These are phyloP conservation scores for Suillus subalutaceus DNA, from an alignment of 768 basidiomycete genomes.

Conservation along the genomic window DNA sequence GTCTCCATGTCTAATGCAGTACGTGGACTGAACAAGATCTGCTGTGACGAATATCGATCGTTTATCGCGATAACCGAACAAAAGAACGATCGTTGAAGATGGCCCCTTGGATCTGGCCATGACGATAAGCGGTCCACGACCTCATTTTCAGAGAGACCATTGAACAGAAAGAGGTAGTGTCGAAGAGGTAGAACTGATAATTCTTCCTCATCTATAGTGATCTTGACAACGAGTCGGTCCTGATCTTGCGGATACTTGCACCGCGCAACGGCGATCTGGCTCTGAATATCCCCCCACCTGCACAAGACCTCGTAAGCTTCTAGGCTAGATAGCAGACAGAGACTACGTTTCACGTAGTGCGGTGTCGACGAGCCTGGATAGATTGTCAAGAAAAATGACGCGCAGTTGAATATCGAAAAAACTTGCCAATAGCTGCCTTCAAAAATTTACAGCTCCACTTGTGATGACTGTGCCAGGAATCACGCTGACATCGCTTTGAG, in stretches of 20 bases:
- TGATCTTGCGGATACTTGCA: background rate
- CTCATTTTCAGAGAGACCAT: slow-evolving; percentile 1
- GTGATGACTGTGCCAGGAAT: slow-evolving; percentile 2
- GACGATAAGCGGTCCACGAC: background rate
- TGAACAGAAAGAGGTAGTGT: slow-evolving; percentile 5
- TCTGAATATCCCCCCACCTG: background rate
- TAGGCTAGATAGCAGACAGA: background rate
- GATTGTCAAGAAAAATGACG: background rate
- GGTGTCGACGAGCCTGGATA: background rate
- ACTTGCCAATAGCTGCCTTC: background rate
- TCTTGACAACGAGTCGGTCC: background rate
- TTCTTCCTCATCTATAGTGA: background rate
- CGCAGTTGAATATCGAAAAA: background rate
- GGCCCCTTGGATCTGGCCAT: background rate
- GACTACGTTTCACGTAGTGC: slow-evolving; percentile 1
- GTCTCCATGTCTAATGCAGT: background rate
- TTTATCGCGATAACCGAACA: background rate
- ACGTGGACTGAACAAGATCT: background rate
- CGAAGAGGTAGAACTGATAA: slow-evolving; percentile 1
- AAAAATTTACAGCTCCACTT: background rate
- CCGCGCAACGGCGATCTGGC: background rate
- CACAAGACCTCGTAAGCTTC: background rate
- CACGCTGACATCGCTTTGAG: slow-evolving; percentile 5
- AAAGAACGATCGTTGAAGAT: background rate
- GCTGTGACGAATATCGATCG: background rate